Evolutionary conservation across 2,329 filamentous ascomycete genomes (phyloP).

Genomic region (Sporothrix protearum): DNA sequence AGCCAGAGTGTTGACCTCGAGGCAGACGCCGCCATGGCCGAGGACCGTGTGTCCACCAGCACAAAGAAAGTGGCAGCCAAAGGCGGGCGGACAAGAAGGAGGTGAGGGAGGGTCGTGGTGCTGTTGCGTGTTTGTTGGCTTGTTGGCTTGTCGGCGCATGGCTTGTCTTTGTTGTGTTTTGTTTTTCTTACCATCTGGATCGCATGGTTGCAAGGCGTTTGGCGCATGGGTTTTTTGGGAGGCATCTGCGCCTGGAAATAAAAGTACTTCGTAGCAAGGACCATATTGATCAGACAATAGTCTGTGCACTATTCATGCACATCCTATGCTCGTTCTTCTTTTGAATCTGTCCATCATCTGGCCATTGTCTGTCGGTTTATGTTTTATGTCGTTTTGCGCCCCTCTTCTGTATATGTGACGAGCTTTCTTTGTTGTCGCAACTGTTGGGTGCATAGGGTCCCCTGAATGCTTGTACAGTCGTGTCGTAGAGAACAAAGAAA

Average conservation of each 20-base stretch:
- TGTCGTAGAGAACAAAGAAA: neutral
- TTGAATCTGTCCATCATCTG: neutral
- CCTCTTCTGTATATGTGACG: neutral
- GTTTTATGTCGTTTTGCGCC: neutral
- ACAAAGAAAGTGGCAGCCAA: slow-evolving; percentile 41
- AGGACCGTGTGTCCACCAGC: slow-evolving; percentile 31
- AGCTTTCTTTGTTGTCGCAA: neutral
- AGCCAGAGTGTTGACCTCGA: slow-evolving; percentile 53
- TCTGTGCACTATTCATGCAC: neutral
- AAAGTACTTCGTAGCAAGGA: neutral
- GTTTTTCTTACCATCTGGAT: neutral
- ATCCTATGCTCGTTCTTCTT: neutral
- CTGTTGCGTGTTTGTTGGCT: neutral
- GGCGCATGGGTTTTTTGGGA: neutral
- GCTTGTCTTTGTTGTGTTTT: neutral
- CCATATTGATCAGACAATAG: neutral
- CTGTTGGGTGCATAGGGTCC: neutral
- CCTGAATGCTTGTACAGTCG: neutral
- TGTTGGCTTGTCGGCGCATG: neutral
- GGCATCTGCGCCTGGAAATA: neutral
- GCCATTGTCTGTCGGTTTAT: no score
- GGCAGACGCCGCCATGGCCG: slow-evolving; percentile 50
- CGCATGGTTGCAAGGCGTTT: slow-evolving; percentile 12
- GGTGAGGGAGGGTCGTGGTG: neutral
- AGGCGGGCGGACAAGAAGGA: slow-evolving; percentile 41